Evolutionary conservation across 1,284 basidiomycete genomes (phyloP).

Genomic region (Cutaneotrichosporon cyanovorans): DNA sequence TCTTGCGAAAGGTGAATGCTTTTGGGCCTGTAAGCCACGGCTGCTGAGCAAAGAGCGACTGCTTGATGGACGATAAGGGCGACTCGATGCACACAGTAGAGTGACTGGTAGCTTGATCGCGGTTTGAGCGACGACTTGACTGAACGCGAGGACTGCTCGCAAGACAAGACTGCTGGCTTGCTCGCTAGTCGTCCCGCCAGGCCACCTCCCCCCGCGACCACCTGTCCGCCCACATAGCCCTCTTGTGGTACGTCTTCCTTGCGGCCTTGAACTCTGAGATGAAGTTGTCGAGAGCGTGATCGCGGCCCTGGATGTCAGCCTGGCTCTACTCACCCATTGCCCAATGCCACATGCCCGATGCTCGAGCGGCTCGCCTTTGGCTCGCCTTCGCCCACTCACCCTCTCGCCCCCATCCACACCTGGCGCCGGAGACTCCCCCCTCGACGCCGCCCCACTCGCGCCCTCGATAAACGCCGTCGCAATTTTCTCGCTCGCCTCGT

Average conservation of each 20-base stretch:
- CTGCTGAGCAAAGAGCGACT: too few relatives aligned
- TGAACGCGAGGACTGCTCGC: not conserved
- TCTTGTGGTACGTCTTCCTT: slow-evolving; percentile 79
- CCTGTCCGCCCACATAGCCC: slow-evolving; percentile 76
- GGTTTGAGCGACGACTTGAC: too few relatives aligned
- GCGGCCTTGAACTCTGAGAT: slow-evolving; percentile 77
- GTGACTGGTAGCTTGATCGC: too few relatives aligned
- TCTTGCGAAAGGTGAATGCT: too few relatives aligned
- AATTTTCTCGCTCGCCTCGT: slow-evolving; percentile 73
- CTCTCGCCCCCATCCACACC: not conserved
- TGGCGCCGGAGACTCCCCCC: slow-evolving; percentile 40
- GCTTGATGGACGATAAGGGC: too few relatives aligned
- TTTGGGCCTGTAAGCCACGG: too few relatives aligned
- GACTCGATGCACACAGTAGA: too few relatives aligned
- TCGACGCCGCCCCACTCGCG: slow-evolving; percentile 34
- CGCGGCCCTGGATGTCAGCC: slow-evolving; percentile 9
- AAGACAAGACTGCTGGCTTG: not conserved
- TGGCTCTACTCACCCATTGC: too few relatives aligned
- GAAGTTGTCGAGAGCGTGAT: slow-evolving; percentile 64
- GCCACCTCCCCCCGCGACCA: slow-evolving; percentile 75
- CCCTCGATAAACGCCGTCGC: slow-evolving; percentile 71
- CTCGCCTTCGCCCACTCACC: too few relatives aligned
- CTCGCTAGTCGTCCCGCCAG: slow-evolving; percentile 58
- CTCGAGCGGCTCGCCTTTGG: too few relatives aligned
- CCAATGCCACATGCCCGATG: too few relatives aligned